These are phyloP conservation scores for Capronia americana DNA, from an alignment of 2,329 filamentous ascomycete genomes.

Conservation along the genomic window DNA sequence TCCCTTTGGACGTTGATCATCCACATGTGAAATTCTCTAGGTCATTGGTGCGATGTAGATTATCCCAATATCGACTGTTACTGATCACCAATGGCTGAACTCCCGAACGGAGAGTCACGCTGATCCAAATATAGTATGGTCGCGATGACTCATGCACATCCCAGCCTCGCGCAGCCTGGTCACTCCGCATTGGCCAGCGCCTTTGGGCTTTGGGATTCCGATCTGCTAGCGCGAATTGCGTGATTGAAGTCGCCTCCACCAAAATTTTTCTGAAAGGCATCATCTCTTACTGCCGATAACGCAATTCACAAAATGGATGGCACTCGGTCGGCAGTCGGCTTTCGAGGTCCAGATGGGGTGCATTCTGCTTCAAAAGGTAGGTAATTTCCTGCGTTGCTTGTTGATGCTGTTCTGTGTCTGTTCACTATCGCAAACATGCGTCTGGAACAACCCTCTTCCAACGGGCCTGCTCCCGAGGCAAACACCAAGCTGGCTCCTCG, in stretches of 20 bases:
- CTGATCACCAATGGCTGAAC: neutral
- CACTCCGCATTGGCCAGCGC: neutral
- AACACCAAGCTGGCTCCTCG: slow-evolving; percentile 38
- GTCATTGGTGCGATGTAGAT: no score
- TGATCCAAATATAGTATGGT: neutral
- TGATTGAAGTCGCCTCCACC: slow-evolving; percentile 19
- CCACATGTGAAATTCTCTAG: no score
- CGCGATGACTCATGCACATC: neutral
- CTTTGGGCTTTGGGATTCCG: slow-evolving; percentile 24
- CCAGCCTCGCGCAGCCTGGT: slow-evolving; percentile 4
- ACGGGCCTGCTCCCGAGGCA: slow-evolving; percentile 38
- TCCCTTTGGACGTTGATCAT: no score
- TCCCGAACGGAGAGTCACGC: neutral
- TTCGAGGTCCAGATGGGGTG: slow-evolving; percentile 15
- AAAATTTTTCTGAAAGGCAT: slow-evolving; percentile 20
- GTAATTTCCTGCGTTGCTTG: slow-evolving; percentile 19
- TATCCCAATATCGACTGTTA: no score
- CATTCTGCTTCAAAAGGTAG: slow-evolving; percentile 14
- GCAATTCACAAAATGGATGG: slow-evolving; percentile 20
- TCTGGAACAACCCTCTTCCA: slow-evolving; percentile 43
- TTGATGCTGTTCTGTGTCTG: slow-evolving; percentile 11
- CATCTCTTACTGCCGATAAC: slow-evolving; percentile 19
- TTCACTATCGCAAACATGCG: slow-evolving; percentile 41
- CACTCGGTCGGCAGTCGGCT: slow-evolving; percentile 25
- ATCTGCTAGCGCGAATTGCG: slow-evolving; percentile 21